phyloP scores from a whole-genome alignment of 257 asterid species.

The Apocynum venetum region DNA sequence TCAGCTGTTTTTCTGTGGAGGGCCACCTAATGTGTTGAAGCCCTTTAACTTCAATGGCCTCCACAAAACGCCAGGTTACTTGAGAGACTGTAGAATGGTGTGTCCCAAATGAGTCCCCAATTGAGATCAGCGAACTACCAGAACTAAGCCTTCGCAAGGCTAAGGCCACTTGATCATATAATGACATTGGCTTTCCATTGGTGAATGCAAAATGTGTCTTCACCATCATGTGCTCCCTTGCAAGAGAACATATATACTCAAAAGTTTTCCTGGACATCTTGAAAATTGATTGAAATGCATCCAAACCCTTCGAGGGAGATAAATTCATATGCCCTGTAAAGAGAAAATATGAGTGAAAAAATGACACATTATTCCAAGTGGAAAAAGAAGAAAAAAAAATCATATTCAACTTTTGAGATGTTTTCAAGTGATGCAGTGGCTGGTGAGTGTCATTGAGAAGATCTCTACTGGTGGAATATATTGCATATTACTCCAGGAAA shows the following conservation, averaged over 20 bases:
- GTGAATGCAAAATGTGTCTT: slow-evolving; percentile 55
- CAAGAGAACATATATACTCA: slow-evolving; percentile 65
- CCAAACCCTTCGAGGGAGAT: slow-evolving; percentile 40
- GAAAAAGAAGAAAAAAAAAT: not conserved
- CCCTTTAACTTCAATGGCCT: slow-evolving; percentile 66
- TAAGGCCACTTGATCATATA: slow-evolving; percentile 75
- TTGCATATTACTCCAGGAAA: not conserved
- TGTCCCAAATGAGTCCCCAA: slow-evolving; percentile 65
- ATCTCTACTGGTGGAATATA: not conserved
- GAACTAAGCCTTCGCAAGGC: slow-evolving; percentile 69
- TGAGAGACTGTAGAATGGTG: slow-evolving; percentile 88
- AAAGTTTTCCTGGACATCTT: slow-evolving; percentile 64
- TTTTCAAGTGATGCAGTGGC: not conserved
- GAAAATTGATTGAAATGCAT: slow-evolving; percentile 46
- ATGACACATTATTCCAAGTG: not conserved
- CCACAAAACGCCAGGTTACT: slow-evolving; percentile 89
- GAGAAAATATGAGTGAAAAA: not conserved
- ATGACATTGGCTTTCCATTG: slow-evolving; percentile 60
- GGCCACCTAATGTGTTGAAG: slow-evolving; percentile 79
- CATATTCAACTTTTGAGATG: not conserved
- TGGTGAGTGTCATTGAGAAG: not conserved
- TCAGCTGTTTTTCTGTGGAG: slow-evolving; percentile 38
- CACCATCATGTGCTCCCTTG: slow-evolving; percentile 59
- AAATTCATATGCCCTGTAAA: slow-evolving; percentile 24
- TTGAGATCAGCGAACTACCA: slow-evolving; percentile 64